Evolutionary conservation across 495 filamentous ascomycete species (phyloP).

Genomic region (Rusavskia elegans): DNA sequence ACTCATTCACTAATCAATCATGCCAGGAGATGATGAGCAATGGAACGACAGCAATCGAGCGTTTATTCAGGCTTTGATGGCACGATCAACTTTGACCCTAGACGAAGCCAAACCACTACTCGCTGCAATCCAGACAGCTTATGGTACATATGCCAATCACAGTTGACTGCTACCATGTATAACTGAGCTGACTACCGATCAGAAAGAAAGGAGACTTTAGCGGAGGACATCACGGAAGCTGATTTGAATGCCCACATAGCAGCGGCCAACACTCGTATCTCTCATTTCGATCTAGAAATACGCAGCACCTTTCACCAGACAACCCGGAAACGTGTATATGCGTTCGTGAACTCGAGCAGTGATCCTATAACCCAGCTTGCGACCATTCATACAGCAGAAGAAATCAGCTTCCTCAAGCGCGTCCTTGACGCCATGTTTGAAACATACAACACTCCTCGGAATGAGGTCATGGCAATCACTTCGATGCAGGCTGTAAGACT

Average conservation of each 20-base stretch:
- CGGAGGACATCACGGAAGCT: slow-evolving; percentile 46
- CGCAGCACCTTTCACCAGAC: slow-evolving; percentile 51
- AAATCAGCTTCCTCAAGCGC: slow-evolving; percentile 78
- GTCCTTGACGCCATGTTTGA: slow-evolving; percentile 89
- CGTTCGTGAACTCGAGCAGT: slow-evolving; percentile 75
- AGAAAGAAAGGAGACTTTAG: slow-evolving; percentile 27
- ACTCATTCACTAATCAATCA: neutral
- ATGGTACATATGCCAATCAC: slow-evolving; percentile 18
- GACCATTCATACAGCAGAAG: slow-evolving; percentile 65
- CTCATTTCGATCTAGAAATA: slow-evolving; percentile 76
- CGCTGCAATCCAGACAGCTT: slow-evolving; percentile 52
- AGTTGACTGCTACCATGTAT: neutral
- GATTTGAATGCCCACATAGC: slow-evolving; percentile 54
- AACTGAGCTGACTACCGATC: neutral
- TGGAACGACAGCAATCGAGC: slow-evolving; percentile 65
- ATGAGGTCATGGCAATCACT: slow-evolving; percentile 67
- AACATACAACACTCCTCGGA: slow-evolving; percentile 54
- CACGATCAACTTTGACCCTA: slow-evolving; percentile 58
- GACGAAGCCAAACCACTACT: slow-evolving; percentile 55
- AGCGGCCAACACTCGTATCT: slow-evolving; percentile 53
- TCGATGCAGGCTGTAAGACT: slow-evolving; percentile 60
- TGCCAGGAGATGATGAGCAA: slow-evolving; percentile 11
- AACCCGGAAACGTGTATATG: slow-evolving; percentile 37
- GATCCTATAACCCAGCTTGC: slow-evolving; percentile 75
- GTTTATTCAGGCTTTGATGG: slow-evolving; percentile 85